Evolutionary conservation across 2,329 filamentous ascomycete genomes (phyloP).

Genomic region (Dendrostoma leiphaemia): DNA sequence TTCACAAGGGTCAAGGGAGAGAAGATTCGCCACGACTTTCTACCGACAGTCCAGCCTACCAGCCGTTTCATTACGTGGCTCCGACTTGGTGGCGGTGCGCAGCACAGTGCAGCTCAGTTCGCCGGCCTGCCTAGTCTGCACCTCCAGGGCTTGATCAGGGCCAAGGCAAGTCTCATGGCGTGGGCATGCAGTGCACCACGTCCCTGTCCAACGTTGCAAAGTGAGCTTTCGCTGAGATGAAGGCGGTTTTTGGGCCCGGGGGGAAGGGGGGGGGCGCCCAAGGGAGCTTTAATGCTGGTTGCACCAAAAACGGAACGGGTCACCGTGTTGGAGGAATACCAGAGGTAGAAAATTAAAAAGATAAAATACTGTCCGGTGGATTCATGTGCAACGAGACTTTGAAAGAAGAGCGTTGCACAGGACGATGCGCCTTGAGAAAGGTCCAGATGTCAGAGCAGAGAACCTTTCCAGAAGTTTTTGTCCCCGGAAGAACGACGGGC

Average conservation of each 20-base stretch:
- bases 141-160: neutral
- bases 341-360: neutral
- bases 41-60: neutral
- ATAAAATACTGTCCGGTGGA: neutral
- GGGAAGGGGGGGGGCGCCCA: too few relatives aligned
- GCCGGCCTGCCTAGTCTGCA: neutral
- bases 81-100: neutral
- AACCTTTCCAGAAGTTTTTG: conserved; percentile 10
- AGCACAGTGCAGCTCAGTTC: neutral
- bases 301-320: neutral
- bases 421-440: neutral
- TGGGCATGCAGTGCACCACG: neutral
- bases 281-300: neutral
- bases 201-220: conserved; percentile 12
- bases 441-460: conserved; percentile 2
- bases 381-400: too few relatives aligned
- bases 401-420: neutral
- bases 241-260: too few relatives aligned
- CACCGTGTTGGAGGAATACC: neutral
- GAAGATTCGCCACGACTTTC: neutral
- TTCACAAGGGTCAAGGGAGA: neutral
- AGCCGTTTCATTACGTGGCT: neutral
- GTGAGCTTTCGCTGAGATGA: neutral
- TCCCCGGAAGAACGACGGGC: neutral
- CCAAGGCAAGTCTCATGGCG: neutral